A percentile compares a stretch with the other conserved stretches of the same genome.
Conservation (phyloP, 257 asterid genomes). For the Penstemon newberryi region DNA sequence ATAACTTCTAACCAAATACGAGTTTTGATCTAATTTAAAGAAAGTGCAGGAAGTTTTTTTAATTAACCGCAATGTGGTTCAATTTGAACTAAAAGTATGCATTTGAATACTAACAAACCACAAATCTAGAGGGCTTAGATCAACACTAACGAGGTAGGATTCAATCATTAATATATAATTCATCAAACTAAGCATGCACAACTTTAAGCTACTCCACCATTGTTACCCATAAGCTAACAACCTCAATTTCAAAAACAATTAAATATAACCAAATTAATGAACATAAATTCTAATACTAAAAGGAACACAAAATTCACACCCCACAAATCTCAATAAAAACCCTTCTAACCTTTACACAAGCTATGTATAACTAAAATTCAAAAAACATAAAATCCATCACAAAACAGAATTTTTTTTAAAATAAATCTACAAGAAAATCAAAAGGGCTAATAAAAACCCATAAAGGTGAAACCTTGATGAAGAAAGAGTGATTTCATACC, state of each 20-base stretch:
- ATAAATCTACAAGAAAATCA: constrained; percentile 18
- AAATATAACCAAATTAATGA: neutral
- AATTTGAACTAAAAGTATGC: neutral
- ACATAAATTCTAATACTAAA: constrained; percentile 25
- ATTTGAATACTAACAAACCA: neutral
- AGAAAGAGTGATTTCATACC: constrained; percentile 35
- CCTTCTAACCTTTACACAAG: neutral
- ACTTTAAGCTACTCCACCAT: constrained; percentile 14
- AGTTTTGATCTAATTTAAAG: constrained; percentile 11
- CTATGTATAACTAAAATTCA: neutral
- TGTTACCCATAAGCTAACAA: neutral
- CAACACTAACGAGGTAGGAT: neutral
- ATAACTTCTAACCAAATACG: neutral
- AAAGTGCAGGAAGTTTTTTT: neutral
- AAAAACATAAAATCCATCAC: constrained; percentile 8
- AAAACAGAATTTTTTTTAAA: constrained; percentile 11
- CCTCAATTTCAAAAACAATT: neutral
- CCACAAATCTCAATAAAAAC: constrained; percentile 14
- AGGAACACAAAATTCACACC: constrained; percentile 14
- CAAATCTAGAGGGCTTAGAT: constrained; percentile 18
- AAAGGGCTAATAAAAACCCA: constrained; percentile 20
- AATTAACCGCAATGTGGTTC: constrained; percentile 1
- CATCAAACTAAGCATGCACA: constrained; percentile 8
- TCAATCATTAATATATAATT: constrained; percentile 6
- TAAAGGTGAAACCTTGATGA: constrained; percentile 21